These are phyloP conservation scores for Magnaporthiopsis poae DNA, from an alignment of 2,329 filamentous ascomycete genomes.

Conservation along the genomic window DNA sequence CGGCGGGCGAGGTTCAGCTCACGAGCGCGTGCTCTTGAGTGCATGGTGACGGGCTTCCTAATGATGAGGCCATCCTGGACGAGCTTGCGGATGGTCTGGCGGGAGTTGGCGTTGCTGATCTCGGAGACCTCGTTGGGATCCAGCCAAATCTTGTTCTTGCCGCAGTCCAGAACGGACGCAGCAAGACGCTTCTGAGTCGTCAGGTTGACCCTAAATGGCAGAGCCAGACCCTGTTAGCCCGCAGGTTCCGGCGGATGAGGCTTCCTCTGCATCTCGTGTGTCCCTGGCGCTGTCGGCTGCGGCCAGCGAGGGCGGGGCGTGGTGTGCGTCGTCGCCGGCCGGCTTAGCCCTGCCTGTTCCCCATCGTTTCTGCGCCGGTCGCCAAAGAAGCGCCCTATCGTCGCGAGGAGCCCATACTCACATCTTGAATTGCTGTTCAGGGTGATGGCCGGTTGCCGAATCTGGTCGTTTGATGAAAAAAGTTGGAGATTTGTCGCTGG, in stretches of 20 bases:
- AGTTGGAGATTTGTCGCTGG: slow-evolving; percentile 20
- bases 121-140: slow-evolving; percentile 98
- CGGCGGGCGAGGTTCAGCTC: slow-evolving; percentile 89
- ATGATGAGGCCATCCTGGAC: slow-evolving; percentile 99
- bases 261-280: background rate
- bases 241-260: background rate
- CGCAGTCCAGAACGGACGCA: slow-evolving; percentile 95
- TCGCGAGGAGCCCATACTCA: slow-evolving; percentile 20
- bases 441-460: slow-evolving; percentile 27
- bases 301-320: background rate
- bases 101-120: slow-evolving; percentile 99
- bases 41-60: slow-evolving; percentile 99
- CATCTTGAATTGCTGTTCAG: slow-evolving; percentile 29
- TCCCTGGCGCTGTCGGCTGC: background rate
- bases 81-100: slow-evolving; percentile 99
- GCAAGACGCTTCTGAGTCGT: slow-evolving; percentile 99
- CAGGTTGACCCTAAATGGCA: slow-evolving; percentile 83
- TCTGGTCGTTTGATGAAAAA: slow-evolving; percentile 17
- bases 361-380: background rate
- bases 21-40: slow-evolving; percentile 93
- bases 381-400: background rate
- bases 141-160: slow-evolving; percentile 99
- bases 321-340: background rate
- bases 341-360: background rate
- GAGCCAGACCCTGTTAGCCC: slow-evolving; percentile 5